Evolutionary conservation across 2,329 filamentous ascomycete species (phyloP).

Genomic region (Epichloe bromicola): DNA sequence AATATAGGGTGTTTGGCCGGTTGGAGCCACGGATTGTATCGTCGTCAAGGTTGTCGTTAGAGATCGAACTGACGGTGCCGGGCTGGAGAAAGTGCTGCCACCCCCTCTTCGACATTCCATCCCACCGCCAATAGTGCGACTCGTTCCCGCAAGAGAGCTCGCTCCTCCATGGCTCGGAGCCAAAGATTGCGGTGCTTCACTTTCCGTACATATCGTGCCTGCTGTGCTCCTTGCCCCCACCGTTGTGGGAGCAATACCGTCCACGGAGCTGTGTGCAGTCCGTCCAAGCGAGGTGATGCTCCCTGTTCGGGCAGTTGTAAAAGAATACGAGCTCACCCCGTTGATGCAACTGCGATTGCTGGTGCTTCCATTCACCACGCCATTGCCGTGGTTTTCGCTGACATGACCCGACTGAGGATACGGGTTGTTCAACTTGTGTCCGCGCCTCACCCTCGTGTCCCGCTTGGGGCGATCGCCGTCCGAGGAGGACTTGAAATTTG

Average conservation of each 20-base stretch:
- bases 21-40: slow-evolving; percentile 61
- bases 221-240: slow-evolving; percentile 60
- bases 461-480: slow-evolving; percentile 36
- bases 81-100: slow-evolving; percentile 69
- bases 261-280: slow-evolving; percentile 48
- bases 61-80: slow-evolving; percentile 67
- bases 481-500: slow-evolving; percentile 69
- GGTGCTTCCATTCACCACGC: slow-evolving; percentile 9
- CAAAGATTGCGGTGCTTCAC: slow-evolving; percentile 59
- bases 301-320: slow-evolving; percentile 42
- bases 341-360: slow-evolving; percentile 12
- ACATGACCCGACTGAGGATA: slow-evolving; percentile 69
- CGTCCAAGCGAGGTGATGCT: slow-evolving; percentile 42
- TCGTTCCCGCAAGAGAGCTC: slow-evolving; percentile 59
- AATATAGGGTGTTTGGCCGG: slow-evolving; percentile 25
- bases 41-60: slow-evolving; percentile 76
- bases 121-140: slow-evolving; percentile 52
- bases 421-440: slow-evolving; percentile 69
- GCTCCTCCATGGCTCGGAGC: slow-evolving; percentile 57
- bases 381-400: slow-evolving; percentile 14
- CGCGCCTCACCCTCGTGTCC: slow-evolving; percentile 38
- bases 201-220: slow-evolving; percentile 73
- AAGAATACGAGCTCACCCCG: slow-evolving; percentile 37
- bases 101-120: slow-evolving; percentile 56
- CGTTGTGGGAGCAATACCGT: slow-evolving; percentile 43